Percentiles rank a stretch among this genome's conserved stretches.
Conservation (phyloP, 306 rosid genomes). For the Glycine tomentella region DNA sequence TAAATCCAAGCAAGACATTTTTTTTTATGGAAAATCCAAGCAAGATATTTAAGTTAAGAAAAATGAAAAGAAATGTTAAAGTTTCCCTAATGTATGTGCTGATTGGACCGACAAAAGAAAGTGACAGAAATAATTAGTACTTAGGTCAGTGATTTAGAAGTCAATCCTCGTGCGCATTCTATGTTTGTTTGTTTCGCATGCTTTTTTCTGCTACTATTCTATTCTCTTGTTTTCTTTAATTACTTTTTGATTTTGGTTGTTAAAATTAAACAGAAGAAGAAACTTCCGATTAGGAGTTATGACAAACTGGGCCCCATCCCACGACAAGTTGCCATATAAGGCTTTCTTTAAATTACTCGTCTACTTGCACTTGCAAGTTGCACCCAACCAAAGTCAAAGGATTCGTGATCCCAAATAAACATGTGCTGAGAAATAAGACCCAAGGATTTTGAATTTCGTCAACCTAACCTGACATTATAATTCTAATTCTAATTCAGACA, state of each 20-base stretch:
- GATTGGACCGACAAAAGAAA: slow-evolving; percentile 28
- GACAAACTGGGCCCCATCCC: background rate
- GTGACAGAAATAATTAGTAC: background rate
- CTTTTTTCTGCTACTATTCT: no score
- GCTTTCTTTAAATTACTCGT: background rate
- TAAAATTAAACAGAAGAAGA: slow-evolving; percentile 26
- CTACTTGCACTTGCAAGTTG: background rate
- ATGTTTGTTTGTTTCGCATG: no score
- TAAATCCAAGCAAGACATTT: no score
- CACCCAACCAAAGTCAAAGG: no score
- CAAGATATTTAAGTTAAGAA: no score
- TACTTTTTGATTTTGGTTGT: background rate
- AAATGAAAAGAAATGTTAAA: no score
- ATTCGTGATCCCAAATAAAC: no score
- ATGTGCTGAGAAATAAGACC: background rate
- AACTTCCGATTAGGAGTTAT: background rate
- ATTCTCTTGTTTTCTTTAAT: no score
- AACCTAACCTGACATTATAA: no score
- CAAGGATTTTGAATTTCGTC: slow-evolving; percentile 1
- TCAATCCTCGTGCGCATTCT: slow-evolving; percentile 50
- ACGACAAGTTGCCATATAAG: background rate
- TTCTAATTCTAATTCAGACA: no score
- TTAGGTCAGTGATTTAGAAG: slow-evolving; percentile 2
- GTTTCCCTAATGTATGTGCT: no score
- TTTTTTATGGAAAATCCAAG: no score